Conservation (phyloP, 768 basidiomycete genomes). For the Tylopilus rubrobrunneus region DNA sequence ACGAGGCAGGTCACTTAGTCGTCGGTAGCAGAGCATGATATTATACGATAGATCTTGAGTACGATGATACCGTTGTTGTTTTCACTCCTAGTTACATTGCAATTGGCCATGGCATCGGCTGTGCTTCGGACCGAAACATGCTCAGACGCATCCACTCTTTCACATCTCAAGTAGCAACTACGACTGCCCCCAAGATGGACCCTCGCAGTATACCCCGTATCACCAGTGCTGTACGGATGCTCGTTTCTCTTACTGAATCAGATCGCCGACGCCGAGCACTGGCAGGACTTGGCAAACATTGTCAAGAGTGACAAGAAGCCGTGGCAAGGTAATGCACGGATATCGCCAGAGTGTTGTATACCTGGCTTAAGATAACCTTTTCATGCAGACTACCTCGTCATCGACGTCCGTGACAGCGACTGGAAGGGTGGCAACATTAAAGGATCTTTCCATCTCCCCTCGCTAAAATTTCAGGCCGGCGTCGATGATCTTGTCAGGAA, state of each 20-base stretch:
- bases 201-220: slow-evolving; percentile 17
- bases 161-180: too few relatives aligned
- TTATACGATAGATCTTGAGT: slow-evolving; percentile 3
- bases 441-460: slow-evolving; percentile 59
- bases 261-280: slow-evolving; percentile 10
- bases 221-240: slow-evolving; percentile 17
- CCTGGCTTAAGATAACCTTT: background rate
- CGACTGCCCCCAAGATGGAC: slow-evolving; percentile 14
- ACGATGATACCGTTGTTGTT: too few relatives aligned
- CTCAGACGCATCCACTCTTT: slow-evolving; percentile 4
- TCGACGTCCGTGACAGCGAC: slow-evolving; percentile 86
- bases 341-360: background rate
- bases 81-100: background rate
- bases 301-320: slow-evolving; percentile 63
- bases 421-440: slow-evolving; percentile 77
- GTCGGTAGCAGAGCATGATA: slow-evolving; percentile 16
- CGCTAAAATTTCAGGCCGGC: slow-evolving; percentile 49
- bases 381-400: slow-evolving; percentile 58
- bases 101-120: too few relatives aligned
- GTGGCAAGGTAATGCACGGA: slow-evolving; percentile 32
- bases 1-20: slow-evolving; percentile 21
- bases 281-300: slow-evolving; percentile 63
- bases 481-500: slow-evolving; percentile 58
- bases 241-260: background rate
- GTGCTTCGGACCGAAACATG: background rate